Evolutionary conservation across 805 yeast genomes (phyloP).

Genomic region (Blastobotrys terrestris): DNA sequence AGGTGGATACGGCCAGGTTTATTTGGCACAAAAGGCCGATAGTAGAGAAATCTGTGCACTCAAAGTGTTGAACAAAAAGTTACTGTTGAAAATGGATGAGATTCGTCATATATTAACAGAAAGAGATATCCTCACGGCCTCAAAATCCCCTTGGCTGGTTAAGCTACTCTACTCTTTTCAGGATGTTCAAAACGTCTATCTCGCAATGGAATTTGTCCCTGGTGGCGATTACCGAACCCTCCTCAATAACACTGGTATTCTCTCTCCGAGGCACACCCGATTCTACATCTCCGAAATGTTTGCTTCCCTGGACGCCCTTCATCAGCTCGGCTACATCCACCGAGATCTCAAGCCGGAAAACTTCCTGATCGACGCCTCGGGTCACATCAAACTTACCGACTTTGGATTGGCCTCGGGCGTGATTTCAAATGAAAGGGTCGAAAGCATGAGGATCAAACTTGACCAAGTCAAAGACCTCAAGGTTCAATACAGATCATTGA

Average conservation of each 20-base stretch:
- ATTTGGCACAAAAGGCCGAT: conserved; percentile 87
- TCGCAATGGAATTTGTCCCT: conserved; percentile 99
- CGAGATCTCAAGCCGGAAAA: conserved; percentile 96
- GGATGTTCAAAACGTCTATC: conserved; percentile 78
- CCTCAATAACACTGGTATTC: conserved; percentile 84
- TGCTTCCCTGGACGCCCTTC: conserved; percentile 86
- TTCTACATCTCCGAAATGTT: conserved; percentile 96
- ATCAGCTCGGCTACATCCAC: conserved; percentile 92
- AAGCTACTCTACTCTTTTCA: conserved; percentile 92
- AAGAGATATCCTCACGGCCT: conserved; percentile 93
- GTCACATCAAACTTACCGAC: conserved; percentile 91
- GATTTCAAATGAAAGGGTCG: conserved; percentile 86
- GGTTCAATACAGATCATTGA: conserved; percentile 63
- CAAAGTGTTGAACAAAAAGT: conserved; percentile 81
- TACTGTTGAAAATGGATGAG: conserved; percentile 84
- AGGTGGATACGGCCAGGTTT: conserved; percentile 99
- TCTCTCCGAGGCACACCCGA: conserved; percentile 92
- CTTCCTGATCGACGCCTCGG: conserved; percentile 80
- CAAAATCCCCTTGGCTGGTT: conserved; percentile 93
- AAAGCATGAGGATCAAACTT: conserved; percentile 68
- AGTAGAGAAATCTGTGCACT: conserved; percentile 93
- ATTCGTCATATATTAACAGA: conserved; percentile 94
- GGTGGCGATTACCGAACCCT: conserved; percentile 98
- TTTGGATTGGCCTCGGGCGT: conserved; percentile 97
- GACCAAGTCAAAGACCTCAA: conserved; percentile 72